Conservation (phyloP, 2,329 filamentous ascomycete genomes). For the Xylaria sp. region DNA sequence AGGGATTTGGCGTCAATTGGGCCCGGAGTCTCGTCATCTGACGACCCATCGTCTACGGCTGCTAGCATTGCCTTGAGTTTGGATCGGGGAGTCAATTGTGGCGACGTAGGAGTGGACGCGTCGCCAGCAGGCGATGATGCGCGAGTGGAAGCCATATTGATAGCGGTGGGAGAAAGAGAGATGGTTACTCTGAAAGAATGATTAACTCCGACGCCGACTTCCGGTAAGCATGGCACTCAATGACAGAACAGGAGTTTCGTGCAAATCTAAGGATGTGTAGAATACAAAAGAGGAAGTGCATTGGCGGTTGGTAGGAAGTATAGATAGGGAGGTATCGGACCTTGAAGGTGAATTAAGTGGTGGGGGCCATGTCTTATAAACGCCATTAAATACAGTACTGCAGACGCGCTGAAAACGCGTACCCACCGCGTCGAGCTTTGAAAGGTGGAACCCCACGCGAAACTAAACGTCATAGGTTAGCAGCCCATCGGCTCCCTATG, state of each 20-base stretch:
- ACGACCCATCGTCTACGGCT: slow-evolving; percentile 58
- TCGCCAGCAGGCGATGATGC: slow-evolving; percentile 58
- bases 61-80: slow-evolving; percentile 67
- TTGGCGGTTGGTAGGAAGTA: slow-evolving; percentile 9
- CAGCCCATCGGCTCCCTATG: not conserved
- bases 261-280: slow-evolving; percentile 4
- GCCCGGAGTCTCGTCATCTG: slow-evolving; percentile 54
- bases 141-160: slow-evolving; percentile 61
- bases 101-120: slow-evolving; percentile 57
- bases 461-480: slow-evolving; percentile 30
- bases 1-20: slow-evolving; percentile 44
- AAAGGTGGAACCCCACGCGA: slow-evolving; percentile 22
- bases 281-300: slow-evolving; percentile 7
- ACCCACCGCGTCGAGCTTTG: slow-evolving; percentile 34
- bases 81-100: slow-evolving; percentile 62
- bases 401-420: slow-evolving; percentile 34
- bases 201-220: slow-evolving; percentile 30
- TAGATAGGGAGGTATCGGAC: not conserved
- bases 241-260: not conserved
- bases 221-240: slow-evolving; percentile 38
- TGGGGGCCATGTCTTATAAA: slow-evolving; percentile 30
- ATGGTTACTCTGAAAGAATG: not conserved
- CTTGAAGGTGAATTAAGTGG: slow-evolving; percentile 9
- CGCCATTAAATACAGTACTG: slow-evolving; percentile 16
- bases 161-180: slow-evolving; percentile 26